Conservation (phyloP, 2,329 filamentous ascomycete species). For the Fusarium nematophilum region DNA sequence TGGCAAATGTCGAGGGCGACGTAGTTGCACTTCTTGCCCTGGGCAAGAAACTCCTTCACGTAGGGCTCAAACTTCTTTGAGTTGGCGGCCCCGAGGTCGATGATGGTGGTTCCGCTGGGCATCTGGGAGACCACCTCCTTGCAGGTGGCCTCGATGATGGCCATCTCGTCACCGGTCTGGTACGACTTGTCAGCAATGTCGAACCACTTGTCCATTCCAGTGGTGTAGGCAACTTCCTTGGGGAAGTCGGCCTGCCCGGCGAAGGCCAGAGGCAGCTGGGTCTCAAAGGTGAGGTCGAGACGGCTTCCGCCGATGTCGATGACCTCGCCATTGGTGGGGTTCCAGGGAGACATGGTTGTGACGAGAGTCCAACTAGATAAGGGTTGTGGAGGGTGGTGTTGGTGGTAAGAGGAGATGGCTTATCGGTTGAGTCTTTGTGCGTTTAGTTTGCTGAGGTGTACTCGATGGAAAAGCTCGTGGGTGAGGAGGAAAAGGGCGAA, state of each 20-base stretch:
- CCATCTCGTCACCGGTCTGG: conserved; percentile 29
- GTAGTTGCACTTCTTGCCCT: conserved; percentile 30
- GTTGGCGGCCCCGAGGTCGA: conserved; percentile 37
- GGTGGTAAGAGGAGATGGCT: too few species aligned
- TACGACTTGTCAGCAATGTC: conserved; percentile 30
- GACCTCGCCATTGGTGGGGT: conserved; percentile 4
- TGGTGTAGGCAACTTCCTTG: conserved; percentile 40
- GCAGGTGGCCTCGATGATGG: conserved; percentile 33
- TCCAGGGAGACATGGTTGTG: too few species aligned
- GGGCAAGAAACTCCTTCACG: conserved; percentile 20
- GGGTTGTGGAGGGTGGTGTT: too few species aligned
- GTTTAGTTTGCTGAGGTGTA: too few species aligned
- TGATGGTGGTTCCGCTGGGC: conserved; percentile 17
- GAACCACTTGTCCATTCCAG: conserved; percentile 35
- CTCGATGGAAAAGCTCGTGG: too few species aligned
- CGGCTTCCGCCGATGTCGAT: conserved; percentile 38
- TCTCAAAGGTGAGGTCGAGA: conserved; percentile 12
- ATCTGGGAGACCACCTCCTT: conserved; percentile 16
- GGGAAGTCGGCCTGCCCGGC: conserved; percentile 27
- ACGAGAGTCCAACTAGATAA: too few species aligned
- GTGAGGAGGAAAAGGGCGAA: too few species aligned
- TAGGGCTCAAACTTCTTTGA: conserved; percentile 39
- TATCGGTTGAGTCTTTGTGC: too few species aligned
- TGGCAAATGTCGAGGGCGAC: conserved; percentile 29
- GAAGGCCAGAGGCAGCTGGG: conserved; percentile 24